Conservation (phyloP, 768 basidiomycete genomes). For the Cystobasidium onofrii region DNA sequence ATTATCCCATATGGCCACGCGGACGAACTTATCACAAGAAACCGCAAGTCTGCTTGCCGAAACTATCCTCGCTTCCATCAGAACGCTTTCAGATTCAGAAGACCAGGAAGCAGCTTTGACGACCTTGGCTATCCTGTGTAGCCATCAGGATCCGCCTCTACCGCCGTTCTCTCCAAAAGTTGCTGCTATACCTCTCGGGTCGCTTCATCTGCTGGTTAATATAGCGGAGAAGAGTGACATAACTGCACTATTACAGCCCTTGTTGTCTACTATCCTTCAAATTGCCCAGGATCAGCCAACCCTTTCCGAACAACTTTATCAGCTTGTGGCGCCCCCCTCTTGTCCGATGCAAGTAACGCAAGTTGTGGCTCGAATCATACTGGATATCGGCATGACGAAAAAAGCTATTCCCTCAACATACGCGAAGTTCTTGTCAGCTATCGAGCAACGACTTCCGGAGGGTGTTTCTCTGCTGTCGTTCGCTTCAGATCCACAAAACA, state of each 20-base stretch:
- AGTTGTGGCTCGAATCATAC: neutral
- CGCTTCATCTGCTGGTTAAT: slow-evolving; percentile 50
- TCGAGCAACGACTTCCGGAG: neutral
- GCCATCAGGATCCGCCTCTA: neutral
- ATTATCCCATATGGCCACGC: slow-evolving; percentile 61
- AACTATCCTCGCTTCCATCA: slow-evolving; percentile 51
- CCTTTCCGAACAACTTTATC: neutral
- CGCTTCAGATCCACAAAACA: neutral
- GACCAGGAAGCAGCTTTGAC: slow-evolving; percentile 50
- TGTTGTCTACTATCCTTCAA: neutral
- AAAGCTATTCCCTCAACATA: neutral
- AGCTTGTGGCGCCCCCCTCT: neutral
- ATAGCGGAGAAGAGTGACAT: slow-evolving; percentile 52
- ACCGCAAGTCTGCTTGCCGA: slow-evolving; percentile 58
- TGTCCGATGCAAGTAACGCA: neutral
- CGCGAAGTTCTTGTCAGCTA: neutral
- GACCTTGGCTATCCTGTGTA: slow-evolving; percentile 59
- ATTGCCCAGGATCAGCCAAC: neutral
- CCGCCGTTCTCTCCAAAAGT: neutral
- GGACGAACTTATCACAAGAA: slow-evolving; percentile 54
- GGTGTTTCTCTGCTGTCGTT: neutral
- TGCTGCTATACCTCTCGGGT: neutral
- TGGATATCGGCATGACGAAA: neutral
- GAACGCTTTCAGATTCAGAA: slow-evolving; percentile 30
- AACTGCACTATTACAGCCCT: slow-evolving; percentile 52